Evolutionary conservation across 2,329 filamentous ascomycete genomes (phyloP), one percentile per base, ranked within the genome.

Genomic region (Diplodia corticola): DNA sequence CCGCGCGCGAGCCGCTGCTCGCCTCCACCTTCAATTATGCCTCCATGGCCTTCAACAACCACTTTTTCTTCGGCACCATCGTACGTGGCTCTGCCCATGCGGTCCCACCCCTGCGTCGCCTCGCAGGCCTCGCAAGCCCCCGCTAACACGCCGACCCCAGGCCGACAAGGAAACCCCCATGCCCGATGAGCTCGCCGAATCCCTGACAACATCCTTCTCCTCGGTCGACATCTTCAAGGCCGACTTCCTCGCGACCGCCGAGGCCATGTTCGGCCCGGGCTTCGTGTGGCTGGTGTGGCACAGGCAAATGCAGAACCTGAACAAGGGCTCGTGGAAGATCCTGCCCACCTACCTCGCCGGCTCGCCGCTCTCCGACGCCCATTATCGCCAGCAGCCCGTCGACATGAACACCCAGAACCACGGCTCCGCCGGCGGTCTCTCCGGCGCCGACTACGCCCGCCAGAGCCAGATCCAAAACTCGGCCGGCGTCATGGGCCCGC

Each of bases 11-110:
- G 74, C 90, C 94, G 51, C 84, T 84, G 71, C 84, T 86, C 69
- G 95, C 95, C 49, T 84, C 89, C 72, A 83, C 90, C 76, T 99
- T 99, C 88, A 99, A 98, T 86, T 88, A 96, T 78, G 95, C 95
- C 78, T 96, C 92, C 73, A 96, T 96, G 91, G 91, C 92, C 65
- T 90, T 91, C 85, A 98, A 98, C 86, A 97, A 88, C 79, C 85
- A 88, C 77, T 90, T 92, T 83, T 94, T 92, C 86, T 93, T 94
- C 85, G 77, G 86, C 71, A 80, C 83, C 69, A 77, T 89, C 61
- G 75, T 77, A 71, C 37, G 69, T 69, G 26, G 44, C 57, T 28
- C 26, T 49, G 26, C 35, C 46, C 51, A 13, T n/a, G 64, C 35
- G 50, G 12, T 67, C 67, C 37, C 69, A 67, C 68, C 48, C 49